Percentiles rank a stretch among this genome's conserved stretches.
phyloP scores from a whole-genome alignment of 2,329 filamentous ascomycete genomes.

The Aspergillus sp. region DNA sequence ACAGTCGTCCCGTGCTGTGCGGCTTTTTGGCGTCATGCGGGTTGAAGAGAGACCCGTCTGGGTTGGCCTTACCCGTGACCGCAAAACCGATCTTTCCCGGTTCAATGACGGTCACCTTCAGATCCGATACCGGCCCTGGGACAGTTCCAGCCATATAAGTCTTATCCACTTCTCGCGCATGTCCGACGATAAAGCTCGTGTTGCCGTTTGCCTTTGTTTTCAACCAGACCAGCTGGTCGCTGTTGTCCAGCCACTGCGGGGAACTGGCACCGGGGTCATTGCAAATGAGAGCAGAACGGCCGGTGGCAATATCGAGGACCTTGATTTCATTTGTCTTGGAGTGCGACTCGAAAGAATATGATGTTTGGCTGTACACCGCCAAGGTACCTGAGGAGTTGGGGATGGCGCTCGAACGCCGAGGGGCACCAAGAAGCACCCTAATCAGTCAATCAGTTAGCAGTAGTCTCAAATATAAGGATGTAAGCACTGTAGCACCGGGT shows the following conservation, averaged over 20 bases:
- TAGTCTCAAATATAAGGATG: not conserved
- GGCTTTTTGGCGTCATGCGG: constrained; percentile 48
- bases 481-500: no score
- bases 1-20: constrained; percentile 45
- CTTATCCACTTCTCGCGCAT: constrained; percentile 39
- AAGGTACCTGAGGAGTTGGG: constrained; percentile 47
- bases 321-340: constrained; percentile 46
- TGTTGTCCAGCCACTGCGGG: constrained; percentile 46
- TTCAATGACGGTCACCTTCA: constrained; percentile 44
- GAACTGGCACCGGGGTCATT: constrained; percentile 45
- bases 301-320: constrained; percentile 42
- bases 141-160: constrained; percentile 46
- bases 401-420: constrained; percentile 43
- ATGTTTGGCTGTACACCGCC: constrained; percentile 47
- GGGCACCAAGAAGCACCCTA: constrained; percentile 47
- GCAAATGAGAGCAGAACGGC: constrained; percentile 41
- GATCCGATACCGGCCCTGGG: constrained; percentile 44
- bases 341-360: constrained; percentile 51
- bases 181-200: constrained; percentile 44
- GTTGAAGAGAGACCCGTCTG: constrained; percentile 49
- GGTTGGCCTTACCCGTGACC: constrained; percentile 46
- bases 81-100: constrained; percentile 45
- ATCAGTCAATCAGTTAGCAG: not conserved
- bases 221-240: constrained; percentile 46
- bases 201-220: constrained; percentile 45